Evolutionary conservation across 345 rosid genomes (phyloP), one percentile per base, ranked within the genome.

Genomic region (Salix koriyanagi): DNA sequence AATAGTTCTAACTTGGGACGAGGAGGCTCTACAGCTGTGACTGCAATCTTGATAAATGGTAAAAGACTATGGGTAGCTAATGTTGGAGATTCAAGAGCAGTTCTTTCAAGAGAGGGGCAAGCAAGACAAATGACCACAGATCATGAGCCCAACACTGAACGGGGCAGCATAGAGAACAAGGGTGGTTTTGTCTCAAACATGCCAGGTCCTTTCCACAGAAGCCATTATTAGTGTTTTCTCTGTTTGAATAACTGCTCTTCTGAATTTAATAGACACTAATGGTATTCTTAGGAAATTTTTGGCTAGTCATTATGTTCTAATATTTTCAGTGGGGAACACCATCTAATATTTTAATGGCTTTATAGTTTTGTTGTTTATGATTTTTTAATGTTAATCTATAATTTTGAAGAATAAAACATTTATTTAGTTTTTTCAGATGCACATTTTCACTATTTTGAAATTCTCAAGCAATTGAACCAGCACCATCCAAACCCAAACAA

Each of bases 1-100:
- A 84, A 80, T 66, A 86, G 84, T 76, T 79, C 88, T 30, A 90
- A 84, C 77, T 75, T 92, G 85, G 92, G 94, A 37, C 86, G 90
- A 66, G 96, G 96, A 36, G 96, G 96, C 1, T 91, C 96, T 2
- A 91, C 96, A 61, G 96, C 96, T 11, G 96, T 88, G 77, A 91
- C 96, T 76, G 96, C 92, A 18, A 83, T 91, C 73, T 72, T 90
- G 84, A 80, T 88, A 48, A 85, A 88, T 71, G 87, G 90, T 67
- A 76, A 65, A 75, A 87, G 65, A 76, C 67, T 90, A 75, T 90
- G 86, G 90, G 82, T 91, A 67, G 93, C 92, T 41, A 91, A 91
- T 74, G 85, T 91, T 42, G 96, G 91, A 30, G 93, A 90, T 73
- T 91, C 96, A 7, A 78, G 92, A 76, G 92, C 91, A 1, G 90